Percentiles rank a stretch among this genome's conserved stretches.
These are phyloP conservation scores for Clavispora fructus DNA, from an alignment of 805 yeast genomes.

Conservation along the genomic window DNA sequence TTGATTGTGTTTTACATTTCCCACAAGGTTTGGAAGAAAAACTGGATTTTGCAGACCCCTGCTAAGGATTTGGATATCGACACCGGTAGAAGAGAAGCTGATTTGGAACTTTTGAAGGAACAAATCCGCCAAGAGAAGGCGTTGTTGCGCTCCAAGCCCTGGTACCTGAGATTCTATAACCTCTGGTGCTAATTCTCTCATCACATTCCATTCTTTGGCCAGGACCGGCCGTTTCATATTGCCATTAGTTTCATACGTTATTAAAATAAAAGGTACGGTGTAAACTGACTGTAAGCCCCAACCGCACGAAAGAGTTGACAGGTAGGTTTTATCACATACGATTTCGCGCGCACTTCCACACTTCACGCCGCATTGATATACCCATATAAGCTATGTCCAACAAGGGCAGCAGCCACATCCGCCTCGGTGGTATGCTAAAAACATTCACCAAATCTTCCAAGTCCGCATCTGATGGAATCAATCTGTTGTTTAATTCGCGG, in stretches of 20 bases:
- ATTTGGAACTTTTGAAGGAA: slow-evolving; percentile 50
- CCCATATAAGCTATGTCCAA: slow-evolving; percentile 19
- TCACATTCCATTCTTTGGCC: background rate
- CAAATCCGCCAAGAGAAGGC: slow-evolving; percentile 19
- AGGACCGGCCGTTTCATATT: no score
- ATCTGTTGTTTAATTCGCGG: slow-evolving; percentile 33
- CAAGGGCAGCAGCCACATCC: slow-evolving; percentile 9
- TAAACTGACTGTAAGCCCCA: no score
- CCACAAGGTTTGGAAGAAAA: slow-evolving; percentile 43
- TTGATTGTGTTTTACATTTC: slow-evolving; percentile 37
- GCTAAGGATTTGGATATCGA: slow-evolving; percentile 53
- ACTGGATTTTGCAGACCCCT: slow-evolving; percentile 40
- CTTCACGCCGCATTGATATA: background rate
- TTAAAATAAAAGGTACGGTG: no score
- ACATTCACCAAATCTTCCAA: slow-evolving; percentile 35
- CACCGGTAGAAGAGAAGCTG: slow-evolving; percentile 58
- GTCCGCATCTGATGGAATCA: slow-evolving; percentile 15
- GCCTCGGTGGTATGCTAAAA: slow-evolving; percentile 37
- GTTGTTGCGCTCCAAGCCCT: slow-evolving; percentile 28
- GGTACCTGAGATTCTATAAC: slow-evolving; percentile 27
- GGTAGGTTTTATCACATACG: background rate
- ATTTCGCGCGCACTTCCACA: slow-evolving; percentile 1
- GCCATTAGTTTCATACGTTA: no score
- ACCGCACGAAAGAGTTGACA: no score
- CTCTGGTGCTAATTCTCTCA: slow-evolving; percentile 27